Conservation (phyloP, 2,329 filamentous ascomycete species). For the Pleochaeta shiraiana region DNA sequence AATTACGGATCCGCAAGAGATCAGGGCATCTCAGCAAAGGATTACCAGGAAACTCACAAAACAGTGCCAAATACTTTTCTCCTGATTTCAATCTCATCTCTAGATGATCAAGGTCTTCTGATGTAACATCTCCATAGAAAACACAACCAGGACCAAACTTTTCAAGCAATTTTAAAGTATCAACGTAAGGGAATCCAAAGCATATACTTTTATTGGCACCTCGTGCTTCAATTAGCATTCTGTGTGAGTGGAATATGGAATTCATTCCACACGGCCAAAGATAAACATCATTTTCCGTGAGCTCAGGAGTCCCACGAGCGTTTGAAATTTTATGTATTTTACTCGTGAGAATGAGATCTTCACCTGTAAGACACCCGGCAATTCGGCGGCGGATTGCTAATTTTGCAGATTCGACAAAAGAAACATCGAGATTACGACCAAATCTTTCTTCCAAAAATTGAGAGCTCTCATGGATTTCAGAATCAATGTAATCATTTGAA, state of each 20-base stretch:
- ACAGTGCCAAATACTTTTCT: conserved; percentile 60
- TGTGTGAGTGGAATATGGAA: conserved; percentile 76
- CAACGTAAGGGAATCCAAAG: conserved; percentile 95
- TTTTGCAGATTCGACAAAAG: conserved; percentile 61
- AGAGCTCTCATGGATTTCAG: conserved; percentile 36
- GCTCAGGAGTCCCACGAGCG: conserved; percentile 34
- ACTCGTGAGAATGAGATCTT: conserved; percentile 39
- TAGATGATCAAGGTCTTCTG: conserved; percentile 63
- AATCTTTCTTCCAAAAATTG: conserved; percentile 88
- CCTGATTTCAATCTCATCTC: conserved; percentile 48
- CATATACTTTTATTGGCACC: conserved; percentile 56
- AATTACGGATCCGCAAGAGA: conserved; percentile 51
- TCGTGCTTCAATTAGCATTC: conserved; percentile 42
- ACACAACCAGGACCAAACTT: conserved; percentile 81
- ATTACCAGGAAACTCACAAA: conserved; percentile 91
- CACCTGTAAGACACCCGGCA: conserved; percentile 56
- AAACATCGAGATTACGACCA: conserved; percentile 69
- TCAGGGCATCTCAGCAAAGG: conserved; percentile 73
- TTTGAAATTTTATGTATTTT: conserved; percentile 27
- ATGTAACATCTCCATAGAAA: conserved; percentile 69
- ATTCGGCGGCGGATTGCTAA: conserved; percentile 73
- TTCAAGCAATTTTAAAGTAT: conserved; percentile 83
- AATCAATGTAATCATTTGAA: conserved; percentile 9
- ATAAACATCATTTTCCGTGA: conserved; percentile 73
- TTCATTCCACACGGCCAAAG: conserved; percentile 87